These are phyloP conservation scores for Quaeritorhiza haematococci DNA, from an alignment of 371 early-diverging fungal genomes.

Conservation along the genomic window DNA sequence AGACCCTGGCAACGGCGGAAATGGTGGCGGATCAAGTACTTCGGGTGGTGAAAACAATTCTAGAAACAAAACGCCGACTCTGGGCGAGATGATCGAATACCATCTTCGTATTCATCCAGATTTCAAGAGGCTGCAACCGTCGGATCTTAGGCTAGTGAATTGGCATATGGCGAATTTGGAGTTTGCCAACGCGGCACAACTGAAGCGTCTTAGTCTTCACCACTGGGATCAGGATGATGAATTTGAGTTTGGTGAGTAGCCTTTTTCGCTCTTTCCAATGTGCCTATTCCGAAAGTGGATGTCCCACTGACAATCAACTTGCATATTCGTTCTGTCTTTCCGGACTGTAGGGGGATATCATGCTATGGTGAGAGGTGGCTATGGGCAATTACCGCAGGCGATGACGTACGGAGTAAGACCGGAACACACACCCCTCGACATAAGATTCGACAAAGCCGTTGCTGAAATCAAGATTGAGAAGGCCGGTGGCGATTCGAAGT, in stretches of 20 bases:
- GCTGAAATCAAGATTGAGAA: neutral
- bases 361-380: conserved; percentile 35
- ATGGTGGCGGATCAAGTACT: no score
- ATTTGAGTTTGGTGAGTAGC: conserved; percentile 24
- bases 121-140: conserved; percentile 15
- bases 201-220: conserved; percentile 29
- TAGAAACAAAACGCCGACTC: conserved; percentile 6
- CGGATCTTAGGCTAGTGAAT: conserved; percentile 31
- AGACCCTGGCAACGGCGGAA: no score
- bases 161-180: conserved; percentile 45
- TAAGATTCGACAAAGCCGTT: conserved; percentile 27
- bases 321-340: neutral
- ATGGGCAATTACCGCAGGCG: conserved; percentile 31
- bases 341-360: conserved; percentile 22
- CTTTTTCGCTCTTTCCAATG: neutral
- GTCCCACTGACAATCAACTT: neutral
- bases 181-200: conserved; percentile 36
- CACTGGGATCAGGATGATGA: conserved; percentile 44
- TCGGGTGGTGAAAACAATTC: neutral
- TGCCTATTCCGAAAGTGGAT: neutral
- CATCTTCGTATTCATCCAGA: conserved; percentile 33
- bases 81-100: conserved; percentile 37
- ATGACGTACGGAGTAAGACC: conserved; percentile 19
- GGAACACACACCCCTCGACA: conserved; percentile 20
- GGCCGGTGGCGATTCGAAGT: neutral